Conservation (phyloP, 2,329 filamentous ascomycete species). For the Alternaria ventricosa region DNA sequence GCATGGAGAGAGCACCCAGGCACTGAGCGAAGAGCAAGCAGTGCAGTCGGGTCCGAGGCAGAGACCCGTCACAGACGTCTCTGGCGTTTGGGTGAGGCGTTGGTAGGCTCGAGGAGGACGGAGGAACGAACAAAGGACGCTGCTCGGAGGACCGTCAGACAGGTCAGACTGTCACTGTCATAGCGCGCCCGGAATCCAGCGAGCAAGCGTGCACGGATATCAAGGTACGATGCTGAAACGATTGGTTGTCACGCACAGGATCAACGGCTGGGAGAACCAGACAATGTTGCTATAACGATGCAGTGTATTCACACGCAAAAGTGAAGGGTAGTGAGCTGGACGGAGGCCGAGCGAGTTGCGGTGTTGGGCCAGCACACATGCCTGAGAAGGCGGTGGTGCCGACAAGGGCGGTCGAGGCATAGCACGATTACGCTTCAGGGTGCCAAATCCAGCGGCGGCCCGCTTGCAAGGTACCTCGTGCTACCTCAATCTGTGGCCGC, state of each 20-base stretch:
- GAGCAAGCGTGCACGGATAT: conserved; percentile 46
- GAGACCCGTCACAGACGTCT: conserved; percentile 34
- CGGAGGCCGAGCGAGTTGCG: conserved; percentile 22
- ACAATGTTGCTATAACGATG: conserved; percentile 16
- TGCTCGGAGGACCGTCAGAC: conserved; percentile 45
- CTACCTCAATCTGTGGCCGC: conserved; percentile 36
- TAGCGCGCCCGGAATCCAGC: conserved; percentile 49
- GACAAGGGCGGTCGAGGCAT: conserved; percentile 47
- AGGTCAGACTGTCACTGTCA: conserved; percentile 51
- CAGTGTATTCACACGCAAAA: conserved; percentile 9
- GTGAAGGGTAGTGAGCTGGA: conserved; percentile 12
- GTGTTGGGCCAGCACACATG: conserved; percentile 44
- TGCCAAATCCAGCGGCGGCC: conserved; percentile 38
- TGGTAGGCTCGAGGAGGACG: conserved; percentile 34
- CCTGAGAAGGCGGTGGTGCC: conserved; percentile 39
- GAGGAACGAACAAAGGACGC: conserved; percentile 44
- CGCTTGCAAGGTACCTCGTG: conserved; percentile 42
- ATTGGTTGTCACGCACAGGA: conserved; percentile 48
- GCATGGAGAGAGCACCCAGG: conserved; percentile 51
- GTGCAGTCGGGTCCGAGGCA: conserved; percentile 28
- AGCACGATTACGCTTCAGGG: conserved; percentile 42
- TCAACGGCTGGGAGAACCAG: conserved; percentile 28
- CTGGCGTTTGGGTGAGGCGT: conserved; percentile 33
- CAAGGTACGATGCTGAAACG: conserved; percentile 49
- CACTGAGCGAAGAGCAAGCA: conserved; percentile 37